Conservation (phyloP, 306 rosid species). For the Lathyrus oleraceus region DNA sequence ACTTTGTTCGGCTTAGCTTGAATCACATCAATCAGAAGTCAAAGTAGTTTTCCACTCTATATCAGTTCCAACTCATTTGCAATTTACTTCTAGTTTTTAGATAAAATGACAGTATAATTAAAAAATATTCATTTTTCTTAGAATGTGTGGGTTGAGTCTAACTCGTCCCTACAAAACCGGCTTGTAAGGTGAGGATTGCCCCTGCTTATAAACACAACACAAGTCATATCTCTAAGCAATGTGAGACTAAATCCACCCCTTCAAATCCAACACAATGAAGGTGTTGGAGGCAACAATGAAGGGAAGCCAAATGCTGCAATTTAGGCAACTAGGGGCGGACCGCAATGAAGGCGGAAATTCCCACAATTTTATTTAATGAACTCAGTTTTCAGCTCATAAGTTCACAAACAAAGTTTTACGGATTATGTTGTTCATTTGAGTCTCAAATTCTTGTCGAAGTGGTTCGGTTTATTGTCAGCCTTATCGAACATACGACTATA, state of each 20-base stretch:
- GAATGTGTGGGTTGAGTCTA: too few species aligned
- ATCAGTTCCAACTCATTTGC: not conserved
- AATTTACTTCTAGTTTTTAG: not conserved
- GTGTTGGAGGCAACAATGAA: too few species aligned
- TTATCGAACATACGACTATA: not conserved
- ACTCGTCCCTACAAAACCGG: too few species aligned
- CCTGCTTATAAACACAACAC: too few species aligned
- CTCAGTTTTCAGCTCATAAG: not conserved
- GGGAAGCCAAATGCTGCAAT: too few species aligned
- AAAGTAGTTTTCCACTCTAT: not conserved
- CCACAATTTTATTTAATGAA: not conserved
- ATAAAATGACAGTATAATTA: not conserved
- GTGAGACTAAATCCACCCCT: too few species aligned
- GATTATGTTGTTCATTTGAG: not conserved
- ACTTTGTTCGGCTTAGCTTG: not conserved
- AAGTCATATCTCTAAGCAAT: too few species aligned
- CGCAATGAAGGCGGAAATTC: too few species aligned
- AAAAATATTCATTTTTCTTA: not conserved
- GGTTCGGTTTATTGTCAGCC: not conserved
- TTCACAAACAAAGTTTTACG: not conserved
- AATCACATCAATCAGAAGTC: not conserved
- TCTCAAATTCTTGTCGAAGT: not conserved
- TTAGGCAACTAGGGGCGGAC: too few species aligned
- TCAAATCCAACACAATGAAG: too few species aligned
- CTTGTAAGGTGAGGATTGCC: too few species aligned